A percentile compares a stretch with the other conserved stretches of the same genome.
Conservation (phyloP, 352 stramenopile genomes). For the Phytophthora hibernalis region DNA sequence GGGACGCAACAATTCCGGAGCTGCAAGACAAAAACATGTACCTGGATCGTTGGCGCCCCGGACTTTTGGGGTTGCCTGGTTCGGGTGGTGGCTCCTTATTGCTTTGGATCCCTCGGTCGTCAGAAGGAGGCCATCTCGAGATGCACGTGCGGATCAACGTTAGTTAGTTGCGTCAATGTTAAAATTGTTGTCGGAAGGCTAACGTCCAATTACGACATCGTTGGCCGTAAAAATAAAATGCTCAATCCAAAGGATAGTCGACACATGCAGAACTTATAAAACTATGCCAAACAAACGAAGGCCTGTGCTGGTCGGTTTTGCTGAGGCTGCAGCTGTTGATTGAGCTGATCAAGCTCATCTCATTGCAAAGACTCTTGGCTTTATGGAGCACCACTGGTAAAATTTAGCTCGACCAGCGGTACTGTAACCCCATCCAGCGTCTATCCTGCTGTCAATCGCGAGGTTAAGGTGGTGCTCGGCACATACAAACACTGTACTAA, state of each 20-base stretch:
- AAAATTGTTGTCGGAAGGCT: too few species aligned
- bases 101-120: constrained; percentile 49
- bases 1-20: constrained; percentile 25
- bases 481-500: too few species aligned
- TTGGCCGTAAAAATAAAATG: too few species aligned
- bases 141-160: constrained; percentile 38
- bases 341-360: not conserved
- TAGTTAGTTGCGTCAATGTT: constrained; percentile 28
- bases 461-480: not conserved
- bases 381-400: not conserved
- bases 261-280: too few species aligned
- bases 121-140: constrained; percentile 41
- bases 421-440: constrained; percentile 5
- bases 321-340: not conserved
- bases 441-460: constrained; percentile 22
- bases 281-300: too few species aligned
- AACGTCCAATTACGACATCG: too few species aligned
- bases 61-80: constrained; percentile 20
- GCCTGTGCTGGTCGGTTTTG: too few species aligned
- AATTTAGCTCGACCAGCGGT: not conserved
- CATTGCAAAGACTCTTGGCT: too few species aligned
- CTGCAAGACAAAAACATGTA: constrained; percentile 33
- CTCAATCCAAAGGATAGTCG: too few species aligned
- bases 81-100: constrained; percentile 29
- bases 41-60: constrained; percentile 29